A percentile compares a stretch with the other conserved stretches of the same genome.
Conservation (phyloP, 2,329 filamentous ascomycete species). For the Penicillium verrucosum region DNA sequence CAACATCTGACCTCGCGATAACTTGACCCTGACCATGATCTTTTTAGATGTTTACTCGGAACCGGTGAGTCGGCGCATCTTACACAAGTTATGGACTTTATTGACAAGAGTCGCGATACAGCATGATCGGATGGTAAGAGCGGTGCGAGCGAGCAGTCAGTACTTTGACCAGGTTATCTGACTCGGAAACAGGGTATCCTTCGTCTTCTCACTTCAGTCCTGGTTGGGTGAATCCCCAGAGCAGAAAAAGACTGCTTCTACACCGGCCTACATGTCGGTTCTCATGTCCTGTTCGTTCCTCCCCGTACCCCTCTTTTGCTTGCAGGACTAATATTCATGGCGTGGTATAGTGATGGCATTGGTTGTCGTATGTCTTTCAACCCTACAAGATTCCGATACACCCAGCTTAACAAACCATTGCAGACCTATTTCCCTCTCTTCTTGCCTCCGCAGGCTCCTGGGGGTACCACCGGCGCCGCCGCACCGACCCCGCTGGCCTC, state of each 20-base stretch:
- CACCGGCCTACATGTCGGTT: constrained; percentile 71
- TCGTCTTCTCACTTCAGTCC: constrained; percentile 48
- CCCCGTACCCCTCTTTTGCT: background rate
- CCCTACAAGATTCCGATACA: background rate
- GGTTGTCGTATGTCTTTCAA: constrained; percentile 42
- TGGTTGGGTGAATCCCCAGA: constrained; percentile 50
- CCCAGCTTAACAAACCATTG: constrained; percentile 19
- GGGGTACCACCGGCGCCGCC: constrained; percentile 38
- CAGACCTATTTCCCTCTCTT: constrained; percentile 65
- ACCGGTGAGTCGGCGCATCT: constrained; percentile 58
- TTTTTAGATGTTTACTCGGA: constrained; percentile 76
- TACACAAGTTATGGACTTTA: constrained; percentile 6
- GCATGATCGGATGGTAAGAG: constrained; percentile 62
- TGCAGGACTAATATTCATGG: constrained; percentile 13
- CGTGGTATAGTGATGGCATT: constrained; percentile 57
- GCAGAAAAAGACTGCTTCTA: constrained; percentile 58
- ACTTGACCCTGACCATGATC: constrained; percentile 19
- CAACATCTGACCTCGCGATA: constrained; percentile 7
- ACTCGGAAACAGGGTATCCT: constrained; percentile 40
- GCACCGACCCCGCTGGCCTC: constrained; percentile 46
- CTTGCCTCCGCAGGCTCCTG: constrained; percentile 52
- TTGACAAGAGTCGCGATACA: constrained; percentile 29
- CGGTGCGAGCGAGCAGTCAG: background rate
- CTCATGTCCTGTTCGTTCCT: constrained; percentile 68
- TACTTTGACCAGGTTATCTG: constrained; percentile 11